phyloP scores from a whole-genome alignment of 2,329 filamentous ascomycete genomes.

The Diplodia seriata region DNA sequence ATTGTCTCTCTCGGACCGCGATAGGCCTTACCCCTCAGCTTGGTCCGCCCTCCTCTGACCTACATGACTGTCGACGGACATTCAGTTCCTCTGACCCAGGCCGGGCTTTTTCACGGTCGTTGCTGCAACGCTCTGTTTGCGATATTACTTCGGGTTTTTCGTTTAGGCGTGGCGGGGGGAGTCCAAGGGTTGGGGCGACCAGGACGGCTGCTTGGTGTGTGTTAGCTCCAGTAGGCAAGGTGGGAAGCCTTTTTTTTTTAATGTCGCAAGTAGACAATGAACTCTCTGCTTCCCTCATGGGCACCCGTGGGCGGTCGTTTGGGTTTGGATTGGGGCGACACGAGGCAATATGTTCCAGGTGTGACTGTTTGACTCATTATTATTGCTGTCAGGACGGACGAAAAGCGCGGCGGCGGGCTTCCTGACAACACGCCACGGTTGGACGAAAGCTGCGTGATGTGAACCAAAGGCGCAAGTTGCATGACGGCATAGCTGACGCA shows the following conservation, averaged over 20 bases:
- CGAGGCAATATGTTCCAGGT: not conserved
- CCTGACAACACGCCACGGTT: conserved; percentile 12
- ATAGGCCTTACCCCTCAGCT: conserved; percentile 15
- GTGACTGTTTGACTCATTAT: not conserved
- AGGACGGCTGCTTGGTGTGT: conserved; percentile 24
- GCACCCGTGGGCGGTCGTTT: no score
- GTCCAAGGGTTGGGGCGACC: conserved; percentile 13
- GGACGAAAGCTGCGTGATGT: conserved; percentile 20
- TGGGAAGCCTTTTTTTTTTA: conserved; percentile 17
- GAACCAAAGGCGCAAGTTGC: conserved; percentile 3
- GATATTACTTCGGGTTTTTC: conserved; percentile 27
- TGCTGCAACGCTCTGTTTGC: conserved; percentile 27
- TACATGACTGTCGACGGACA: conserved; percentile 22
- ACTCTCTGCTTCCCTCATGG: conserved; percentile 26
- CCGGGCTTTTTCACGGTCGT: conserved; percentile 21
- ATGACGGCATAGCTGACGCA: conserved; percentile 16
- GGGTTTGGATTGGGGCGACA: not conserved
- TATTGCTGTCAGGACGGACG: not conserved
- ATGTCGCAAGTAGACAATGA: conserved; percentile 21
- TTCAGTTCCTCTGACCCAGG: conserved; percentile 25
- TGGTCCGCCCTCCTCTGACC: conserved; percentile 15
- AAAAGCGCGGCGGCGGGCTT: not conserved
- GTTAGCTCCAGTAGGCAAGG: conserved; percentile 23
- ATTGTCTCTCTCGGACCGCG: conserved; percentile 13
- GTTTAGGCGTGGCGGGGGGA: conserved; percentile 22